Base-by-base conservation (phyloP, 352 stramenopile species). In the Phytopythium kandeliae region DNA sequence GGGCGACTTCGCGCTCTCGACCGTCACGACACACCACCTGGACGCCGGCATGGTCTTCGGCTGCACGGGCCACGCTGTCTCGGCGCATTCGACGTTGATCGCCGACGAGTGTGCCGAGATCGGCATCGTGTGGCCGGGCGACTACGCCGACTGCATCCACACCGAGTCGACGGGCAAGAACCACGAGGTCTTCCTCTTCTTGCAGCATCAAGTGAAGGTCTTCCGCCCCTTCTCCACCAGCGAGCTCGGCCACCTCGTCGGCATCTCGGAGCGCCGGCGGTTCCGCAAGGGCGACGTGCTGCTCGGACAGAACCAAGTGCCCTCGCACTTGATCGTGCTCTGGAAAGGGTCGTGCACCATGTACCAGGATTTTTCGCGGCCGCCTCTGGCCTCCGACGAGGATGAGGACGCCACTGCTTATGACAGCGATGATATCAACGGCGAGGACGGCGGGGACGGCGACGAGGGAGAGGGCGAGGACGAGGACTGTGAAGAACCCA, bases 11-110 rank as follows among this genome's bases (percentile, higher is more conserved):
- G 60, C 58, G 6, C 28, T 51, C 9, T 83, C 71, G 22, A 63
- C 62, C 4, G 69, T 89, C 46, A 89, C 78, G 33, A 89, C 78
- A 1, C 74, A 87, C 53, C 78, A 89, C 53, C 50, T 89, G 16
- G 74, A 70, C 10, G 44, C 54, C 25, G 78, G 78, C 7, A 65
- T 69, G 17, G 68, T 80, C 16, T 87, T 89, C 43, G 78, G 76
- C 1, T 86, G 71, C 41, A 60, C 70, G 24, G 78, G 78, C 13
- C 78, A 85, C 47, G 37, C 66, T 0, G 60, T 89, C 2, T 82
- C 60, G 16, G 45, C 61, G 2, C 65, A 80, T 31, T 62, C 69
- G 4, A 70, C 71, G 25, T 51, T 89, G 12, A 74, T 89, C 22
- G 78, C 78, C 0, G 78, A 89, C 46, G 72, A 85, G 47, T 80